Percentiles rank a stretch among this genome's conserved stretches.
Evolutionary conservation across 257 asterid genomes (phyloP).

Genomic region (Plectranthus barbatus): DNA sequence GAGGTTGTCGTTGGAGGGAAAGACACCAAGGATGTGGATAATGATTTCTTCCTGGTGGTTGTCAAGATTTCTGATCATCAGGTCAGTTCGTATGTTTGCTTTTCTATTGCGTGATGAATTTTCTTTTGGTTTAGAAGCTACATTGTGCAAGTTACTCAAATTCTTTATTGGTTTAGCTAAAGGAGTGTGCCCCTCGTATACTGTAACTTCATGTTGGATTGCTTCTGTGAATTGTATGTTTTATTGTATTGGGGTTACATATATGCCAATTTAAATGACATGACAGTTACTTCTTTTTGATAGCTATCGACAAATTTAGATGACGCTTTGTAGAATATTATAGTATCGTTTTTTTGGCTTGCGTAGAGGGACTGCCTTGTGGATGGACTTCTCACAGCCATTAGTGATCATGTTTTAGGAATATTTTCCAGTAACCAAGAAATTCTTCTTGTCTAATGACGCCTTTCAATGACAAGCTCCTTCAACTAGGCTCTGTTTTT

Average conservation of each 20-base stretch:
- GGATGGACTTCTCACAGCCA: background rate
- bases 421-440: background rate
- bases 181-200: background rate
- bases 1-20: slow-evolving; percentile 82
- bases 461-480: background rate
- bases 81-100: slow-evolving; percentile 31
- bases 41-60: slow-evolving; percentile 91
- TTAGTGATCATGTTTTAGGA: background rate
- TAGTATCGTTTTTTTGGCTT: background rate
- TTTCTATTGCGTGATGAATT: background rate
- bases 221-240: background rate
- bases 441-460: background rate
- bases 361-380: background rate
- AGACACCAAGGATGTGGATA: slow-evolving; percentile 84
- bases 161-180: background rate
- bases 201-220: background rate
- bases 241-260: background rate
- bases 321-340: background rate
- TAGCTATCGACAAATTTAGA: no score
- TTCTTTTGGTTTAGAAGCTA: background rate
- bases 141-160: background rate
- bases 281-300: no score
- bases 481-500: background rate
- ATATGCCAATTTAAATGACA: background rate
- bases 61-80: slow-evolving; percentile 85